These are phyloP conservation scores for Musa acuminata DNA, from an alignment of 176 grass and related monocot species.

Conservation along the genomic window DNA sequence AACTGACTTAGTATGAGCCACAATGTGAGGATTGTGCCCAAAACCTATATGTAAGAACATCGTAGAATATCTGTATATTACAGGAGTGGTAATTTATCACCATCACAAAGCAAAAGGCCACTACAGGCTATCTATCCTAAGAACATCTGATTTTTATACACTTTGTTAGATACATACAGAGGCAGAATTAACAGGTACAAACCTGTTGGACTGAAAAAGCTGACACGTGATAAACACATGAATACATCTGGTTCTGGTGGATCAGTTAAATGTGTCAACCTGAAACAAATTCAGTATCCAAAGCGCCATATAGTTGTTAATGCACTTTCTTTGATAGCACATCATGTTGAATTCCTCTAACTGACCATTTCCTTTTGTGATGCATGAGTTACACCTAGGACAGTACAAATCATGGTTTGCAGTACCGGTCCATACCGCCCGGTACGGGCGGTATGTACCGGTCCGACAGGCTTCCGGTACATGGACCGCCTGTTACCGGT, in stretches of 20 bases:
- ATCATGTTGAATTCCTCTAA: neutral
- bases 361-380: slow-evolving; percentile 68
- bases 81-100: neutral
- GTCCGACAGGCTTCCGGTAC: too few species aligned
- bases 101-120: neutral
- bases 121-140: neutral
- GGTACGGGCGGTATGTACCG: too few species aligned
- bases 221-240: slow-evolving; percentile 85
- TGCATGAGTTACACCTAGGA: slow-evolving; percentile 76
- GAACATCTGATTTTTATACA: neutral
- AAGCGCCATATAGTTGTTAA: neutral
- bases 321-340: slow-evolving; percentile 37
- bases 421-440: too few species aligned
- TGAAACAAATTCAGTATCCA: neutral
- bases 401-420: slow-evolving; percentile 78
- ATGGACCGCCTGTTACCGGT: too few species aligned
- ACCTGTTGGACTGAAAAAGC: slow-evolving; percentile 87
- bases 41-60: neutral
- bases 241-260: slow-evolving; percentile 35
- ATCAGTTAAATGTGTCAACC: slow-evolving; percentile 2
- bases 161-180: neutral
- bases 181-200: neutral
- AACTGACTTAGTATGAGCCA: neutral
- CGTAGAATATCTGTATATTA: neutral
- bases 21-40: neutral